Conservation (phyloP, 1,284 basidiomycete species). For the Irpex sp. region DNA sequence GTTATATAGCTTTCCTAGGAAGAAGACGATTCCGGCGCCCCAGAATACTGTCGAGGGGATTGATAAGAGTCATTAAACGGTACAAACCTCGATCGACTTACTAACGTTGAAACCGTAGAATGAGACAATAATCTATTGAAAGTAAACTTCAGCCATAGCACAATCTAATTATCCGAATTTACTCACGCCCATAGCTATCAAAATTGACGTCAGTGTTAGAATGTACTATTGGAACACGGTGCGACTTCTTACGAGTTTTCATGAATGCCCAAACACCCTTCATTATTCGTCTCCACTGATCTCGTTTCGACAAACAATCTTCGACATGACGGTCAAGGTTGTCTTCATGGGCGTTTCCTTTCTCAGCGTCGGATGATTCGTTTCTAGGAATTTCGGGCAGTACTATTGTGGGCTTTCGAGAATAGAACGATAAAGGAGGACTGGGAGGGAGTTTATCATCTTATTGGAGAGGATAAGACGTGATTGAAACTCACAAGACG, state of each 20-base stretch:
- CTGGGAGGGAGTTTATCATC: conserved; percentile 38
- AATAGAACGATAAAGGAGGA: conserved; percentile 76
- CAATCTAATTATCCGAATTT: conserved; percentile 3
- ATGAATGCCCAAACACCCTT: conserved; percentile 87
- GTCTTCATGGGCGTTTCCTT: conserved; percentile 53
- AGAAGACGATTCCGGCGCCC: conserved; percentile 85
- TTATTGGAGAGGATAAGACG: not conserved
- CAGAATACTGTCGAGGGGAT: conserved; percentile 62
- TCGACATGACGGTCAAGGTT: conserved; percentile 85
- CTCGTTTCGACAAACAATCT: conserved; percentile 76
- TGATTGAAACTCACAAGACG: conserved; percentile 54
- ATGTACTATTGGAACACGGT: not conserved
- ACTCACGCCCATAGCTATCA: conserved; percentile 66
- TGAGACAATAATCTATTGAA: conserved; percentile 68
- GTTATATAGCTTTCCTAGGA: conserved; percentile 77
- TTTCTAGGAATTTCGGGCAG: conserved; percentile 45
- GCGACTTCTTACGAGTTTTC: conserved; percentile 72
- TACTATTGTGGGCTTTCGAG: conserved; percentile 72
- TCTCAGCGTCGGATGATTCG: conserved; percentile 37
- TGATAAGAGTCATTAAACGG: too few species aligned
- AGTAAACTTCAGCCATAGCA: conserved; percentile 6
- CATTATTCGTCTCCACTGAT: conserved; percentile 69
- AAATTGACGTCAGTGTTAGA: not conserved
- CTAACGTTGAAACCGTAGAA: conserved; percentile 86
- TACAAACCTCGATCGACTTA: conserved; percentile 36